Evolutionary conservation across 2,329 filamentous ascomycete genomes (phyloP).

Genomic region (Sclerotinia borealis): DNA sequence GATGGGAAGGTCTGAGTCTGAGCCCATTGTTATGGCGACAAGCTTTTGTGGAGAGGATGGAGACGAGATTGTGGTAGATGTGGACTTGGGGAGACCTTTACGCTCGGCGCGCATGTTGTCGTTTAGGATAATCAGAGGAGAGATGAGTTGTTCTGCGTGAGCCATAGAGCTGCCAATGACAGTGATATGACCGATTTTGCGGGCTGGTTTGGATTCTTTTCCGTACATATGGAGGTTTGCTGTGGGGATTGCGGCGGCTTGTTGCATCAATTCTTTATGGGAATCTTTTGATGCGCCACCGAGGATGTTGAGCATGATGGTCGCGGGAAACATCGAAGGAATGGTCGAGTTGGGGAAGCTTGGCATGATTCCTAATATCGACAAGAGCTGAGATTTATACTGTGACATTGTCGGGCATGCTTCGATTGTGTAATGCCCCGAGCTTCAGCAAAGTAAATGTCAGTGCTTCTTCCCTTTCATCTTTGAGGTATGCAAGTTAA

Average conservation of each 20-base stretch:
- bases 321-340: conserved; percentile 34
- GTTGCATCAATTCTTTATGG: conserved; percentile 49
- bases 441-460: conserved; percentile 63
- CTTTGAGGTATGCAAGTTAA: background rate
- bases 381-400: conserved; percentile 74
- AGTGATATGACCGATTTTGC: conserved; percentile 95
- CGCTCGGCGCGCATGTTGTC: conserved; percentile 54
- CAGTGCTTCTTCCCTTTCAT: background rate
- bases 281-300: conserved; percentile 61
- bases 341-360: conserved; percentile 32
- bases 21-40: conserved; percentile 78
- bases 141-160: conserved; percentile 60
- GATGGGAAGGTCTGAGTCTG: conserved; percentile 63
- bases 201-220: conserved; percentile 77
- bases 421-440: conserved; percentile 93
- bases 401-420: conserved; percentile 81
- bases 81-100: conserved; percentile 35
- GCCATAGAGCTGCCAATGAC: conserved; percentile 62
- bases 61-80: conserved; percentile 33
- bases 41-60: conserved; percentile 39
- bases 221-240: conserved; percentile 81
- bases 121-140: conserved; percentile 62
- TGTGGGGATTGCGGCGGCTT: conserved; percentile 51
- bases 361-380: conserved; percentile 60
- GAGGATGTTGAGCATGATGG: conserved; percentile 77